Base-by-base conservation (phyloP, 169 alveolate genomes). In the Plasmodium reichenowi region DNA sequence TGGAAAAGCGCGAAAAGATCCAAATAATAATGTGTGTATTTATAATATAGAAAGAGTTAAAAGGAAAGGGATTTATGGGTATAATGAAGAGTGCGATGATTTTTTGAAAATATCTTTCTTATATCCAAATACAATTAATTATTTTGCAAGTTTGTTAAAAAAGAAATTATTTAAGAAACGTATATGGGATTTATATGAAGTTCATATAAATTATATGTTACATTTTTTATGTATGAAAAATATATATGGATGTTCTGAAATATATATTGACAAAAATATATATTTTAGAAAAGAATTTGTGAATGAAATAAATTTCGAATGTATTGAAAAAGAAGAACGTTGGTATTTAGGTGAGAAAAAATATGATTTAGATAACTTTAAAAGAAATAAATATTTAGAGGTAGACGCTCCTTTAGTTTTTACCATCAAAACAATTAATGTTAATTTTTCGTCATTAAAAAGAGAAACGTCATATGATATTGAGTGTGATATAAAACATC, bases 161-260 rank as follows among this genome's bases (percentile, higher is more conserved):
- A 78, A 54, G 56, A 78, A 78, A 24, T 64, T 78, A 67, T 78
- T 78, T 78, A 78, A 78, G 67, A 78, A 78, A 26, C n/a, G 78
- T 64, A 26, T 29, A 24, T 78, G 89, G 89, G 78, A 78, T 6
- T 70, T 78, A 48, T 78, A 78, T 70, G 89, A 78, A 70, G 89
- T 78, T n/a, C 89, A 78, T 47, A 78, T 78, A 54, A 78, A 58
- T 52, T 78, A 78, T 15, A 78, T 78, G 89, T 76, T 78, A 54
- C 89, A 78, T 45, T 78, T 78, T 78, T 56, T 78, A 56, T 78
- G 89, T 56, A 38, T 48, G 70, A 78, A 78, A 66, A 78, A 78
- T 66, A 78, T 78, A 47, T 78, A 78, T 78, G 89, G 89, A 15
- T 63, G 89, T 64, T 63, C 89, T 15, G 89, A 78, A 78, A 78